Conservation (phyloP, 2,329 filamentous ascomycete genomes). For the Calonectria ilicicola region DNA sequence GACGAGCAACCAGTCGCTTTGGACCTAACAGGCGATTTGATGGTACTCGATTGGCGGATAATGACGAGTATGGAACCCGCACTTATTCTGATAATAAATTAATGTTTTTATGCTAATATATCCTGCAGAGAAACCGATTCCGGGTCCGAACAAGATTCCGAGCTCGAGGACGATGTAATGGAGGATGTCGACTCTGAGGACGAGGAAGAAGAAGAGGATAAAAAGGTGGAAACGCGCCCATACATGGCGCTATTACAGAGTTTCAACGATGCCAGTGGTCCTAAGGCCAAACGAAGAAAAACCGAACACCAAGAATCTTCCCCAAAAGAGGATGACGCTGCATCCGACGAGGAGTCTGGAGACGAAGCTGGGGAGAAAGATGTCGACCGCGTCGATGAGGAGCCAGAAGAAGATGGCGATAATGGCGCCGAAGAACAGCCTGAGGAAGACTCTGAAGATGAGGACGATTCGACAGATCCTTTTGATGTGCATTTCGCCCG, state of each 20-base stretch:
- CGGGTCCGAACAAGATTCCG: conserved; percentile 44
- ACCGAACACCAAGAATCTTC: conserved; percentile 54
- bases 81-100: not conserved
- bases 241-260: conserved; percentile 71
- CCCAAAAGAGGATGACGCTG: conserved; percentile 34
- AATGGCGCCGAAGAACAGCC: conserved; percentile 39
- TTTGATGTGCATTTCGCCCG: conserved; percentile 85
- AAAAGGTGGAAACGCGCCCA: conserved; percentile 58
- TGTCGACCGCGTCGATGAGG: conserved; percentile 54
- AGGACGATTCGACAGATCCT: conserved; percentile 72
- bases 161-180: conserved; percentile 50
- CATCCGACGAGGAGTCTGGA: conserved; percentile 20
- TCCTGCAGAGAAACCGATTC: conserved; percentile 36
- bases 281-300: conserved; percentile 69
- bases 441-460: conserved; percentile 59
- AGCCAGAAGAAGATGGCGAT: conserved; percentile 59
- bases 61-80: conserved; percentile 48
- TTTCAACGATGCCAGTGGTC: conserved; percentile 59
- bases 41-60: conserved; percentile 49
- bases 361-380: conserved; percentile 42
- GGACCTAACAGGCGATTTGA: conserved; percentile 53
- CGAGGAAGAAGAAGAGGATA: conserved; percentile 60
- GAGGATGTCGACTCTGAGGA: conserved; percentile 57
- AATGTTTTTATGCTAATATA: conserved; percentile 2
- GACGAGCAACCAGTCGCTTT: conserved; percentile 50